phyloP scores from a whole-genome alignment of 176 grass and related monocot species.

The Olyra latifolia region DNA sequence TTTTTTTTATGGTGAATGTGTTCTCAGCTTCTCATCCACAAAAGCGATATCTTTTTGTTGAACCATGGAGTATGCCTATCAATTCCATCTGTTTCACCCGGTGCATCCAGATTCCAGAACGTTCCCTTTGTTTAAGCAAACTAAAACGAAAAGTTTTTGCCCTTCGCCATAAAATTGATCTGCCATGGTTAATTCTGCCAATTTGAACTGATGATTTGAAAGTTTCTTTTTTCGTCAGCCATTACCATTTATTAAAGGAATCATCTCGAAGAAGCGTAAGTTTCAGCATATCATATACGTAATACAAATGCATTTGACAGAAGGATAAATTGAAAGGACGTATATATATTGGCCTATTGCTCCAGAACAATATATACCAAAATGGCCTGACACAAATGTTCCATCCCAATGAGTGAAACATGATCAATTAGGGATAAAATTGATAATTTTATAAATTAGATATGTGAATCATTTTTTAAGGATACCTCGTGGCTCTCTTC shows the following conservation, averaged over 20 bases:
- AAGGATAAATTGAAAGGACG: background rate
- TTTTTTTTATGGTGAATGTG: slow-evolving; percentile 15
- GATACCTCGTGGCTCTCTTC: background rate
- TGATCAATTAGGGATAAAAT: background rate
- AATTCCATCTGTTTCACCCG: background rate
- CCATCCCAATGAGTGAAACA: background rate
- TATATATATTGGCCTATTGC: background rate
- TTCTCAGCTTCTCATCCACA: slow-evolving; percentile 18
- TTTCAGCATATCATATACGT: background rate
- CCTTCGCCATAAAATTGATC: background rate
- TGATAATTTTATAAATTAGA: background rate
- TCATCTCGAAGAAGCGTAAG: background rate
- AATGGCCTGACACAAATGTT: background rate
- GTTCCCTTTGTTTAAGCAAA: background rate
- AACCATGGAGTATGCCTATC: background rate
- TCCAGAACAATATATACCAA: background rate
- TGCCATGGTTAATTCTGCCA: background rate
- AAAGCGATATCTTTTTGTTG: background rate
- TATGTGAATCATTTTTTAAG: background rate
- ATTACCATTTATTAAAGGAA: background rate
- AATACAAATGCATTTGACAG: background rate
- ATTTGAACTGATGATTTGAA: background rate
- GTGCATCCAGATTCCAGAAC: background rate
- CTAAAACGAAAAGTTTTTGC: background rate
- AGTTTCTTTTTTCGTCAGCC: background rate